These are phyloP conservation scores for Thermomucor indicae-seudaticae DNA, from an alignment of 371 early-diverging fungal genomes.

Conservation along the genomic window DNA sequence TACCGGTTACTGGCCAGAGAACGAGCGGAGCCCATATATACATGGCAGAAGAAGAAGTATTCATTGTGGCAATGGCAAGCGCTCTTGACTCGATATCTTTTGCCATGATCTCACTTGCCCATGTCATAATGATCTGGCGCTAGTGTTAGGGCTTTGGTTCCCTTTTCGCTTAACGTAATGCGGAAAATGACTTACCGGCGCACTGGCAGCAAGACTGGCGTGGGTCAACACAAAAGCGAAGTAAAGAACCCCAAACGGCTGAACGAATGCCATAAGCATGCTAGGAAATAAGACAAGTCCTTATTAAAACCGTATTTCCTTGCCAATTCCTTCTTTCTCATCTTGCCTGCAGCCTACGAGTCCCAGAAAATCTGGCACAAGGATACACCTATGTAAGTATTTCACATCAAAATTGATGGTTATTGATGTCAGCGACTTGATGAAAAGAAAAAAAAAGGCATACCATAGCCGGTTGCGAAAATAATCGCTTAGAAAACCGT, in stretches of 20 bases:
- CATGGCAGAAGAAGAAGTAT: conserved; percentile 35
- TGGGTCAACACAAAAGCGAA: conserved; percentile 32
- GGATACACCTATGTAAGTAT: no score
- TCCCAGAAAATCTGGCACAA: no score
- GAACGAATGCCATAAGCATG: conserved; percentile 20
- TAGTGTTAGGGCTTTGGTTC: no score
- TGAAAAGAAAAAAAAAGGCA: no score
- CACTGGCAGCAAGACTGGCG: conserved; percentile 29
- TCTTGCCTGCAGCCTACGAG: no score
- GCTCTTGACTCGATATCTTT: conserved; percentile 30
- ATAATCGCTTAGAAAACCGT: no score
- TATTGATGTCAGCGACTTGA: no score
- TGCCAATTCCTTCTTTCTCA: neutral
- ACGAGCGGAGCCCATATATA: conserved; percentile 35
- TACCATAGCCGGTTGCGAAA: no score
- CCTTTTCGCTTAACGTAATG: no score
- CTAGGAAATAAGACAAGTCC: neutral
- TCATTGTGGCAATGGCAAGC: conserved; percentile 45
- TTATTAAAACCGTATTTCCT: neutral
- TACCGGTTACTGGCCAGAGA: conserved; percentile 52
- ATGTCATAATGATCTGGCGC: conserved; percentile 42
- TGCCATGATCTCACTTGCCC: conserved; percentile 46
- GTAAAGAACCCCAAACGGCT: conserved; percentile 40
- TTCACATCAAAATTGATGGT: no score
- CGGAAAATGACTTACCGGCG: conserved; percentile 25